Percentiles rank a stretch among this genome's conserved stretches.
phyloP scores from a whole-genome alignment of 306 rosid genomes.

The Dalbergia oliveri region DNA sequence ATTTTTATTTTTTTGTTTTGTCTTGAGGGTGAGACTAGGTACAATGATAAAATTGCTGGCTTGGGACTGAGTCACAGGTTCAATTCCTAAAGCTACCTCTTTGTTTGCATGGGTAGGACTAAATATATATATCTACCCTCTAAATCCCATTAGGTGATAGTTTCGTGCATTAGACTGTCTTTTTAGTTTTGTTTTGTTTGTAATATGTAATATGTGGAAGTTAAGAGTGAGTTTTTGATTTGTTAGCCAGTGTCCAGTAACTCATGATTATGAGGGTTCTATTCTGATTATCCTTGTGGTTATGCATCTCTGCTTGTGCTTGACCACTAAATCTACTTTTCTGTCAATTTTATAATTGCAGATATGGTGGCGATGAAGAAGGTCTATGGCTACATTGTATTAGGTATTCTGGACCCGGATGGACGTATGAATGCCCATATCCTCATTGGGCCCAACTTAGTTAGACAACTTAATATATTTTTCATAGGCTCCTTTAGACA shows the following conservation, averaged over 20 bases:
- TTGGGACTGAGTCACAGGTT: too few relatives aligned
- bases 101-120: too few relatives aligned
- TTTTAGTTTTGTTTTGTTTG: not conserved
- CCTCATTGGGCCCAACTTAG: slow-evolving; percentile 79
- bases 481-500: not conserved
- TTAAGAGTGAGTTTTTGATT: not conserved
- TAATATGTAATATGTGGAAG: not conserved
- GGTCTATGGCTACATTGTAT: slow-evolving; percentile 86
- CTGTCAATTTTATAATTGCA: slow-evolving; percentile 49
- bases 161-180: not conserved
- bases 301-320: slow-evolving; percentile 13
- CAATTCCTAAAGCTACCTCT: too few relatives aligned
- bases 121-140: too few relatives aligned
- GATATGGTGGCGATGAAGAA: slow-evolving; percentile 74
- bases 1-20: not conserved
- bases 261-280: slow-evolving; percentile 17
- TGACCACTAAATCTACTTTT: not conserved
- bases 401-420: slow-evolving; percentile 81
- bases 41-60: too few relatives aligned
- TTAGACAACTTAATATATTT: slow-evolving; percentile 38
- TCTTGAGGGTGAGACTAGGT: not conserved
- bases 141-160: too few relatives aligned
- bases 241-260: slow-evolving; percentile 31
- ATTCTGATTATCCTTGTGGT: slow-evolving; percentile 5
- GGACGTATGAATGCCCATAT: slow-evolving; percentile 84